Percentiles rank a stretch among this genome's conserved stretches.
Conservation (phyloP, 306 rosid genomes). For the Pueraria montana region DNA sequence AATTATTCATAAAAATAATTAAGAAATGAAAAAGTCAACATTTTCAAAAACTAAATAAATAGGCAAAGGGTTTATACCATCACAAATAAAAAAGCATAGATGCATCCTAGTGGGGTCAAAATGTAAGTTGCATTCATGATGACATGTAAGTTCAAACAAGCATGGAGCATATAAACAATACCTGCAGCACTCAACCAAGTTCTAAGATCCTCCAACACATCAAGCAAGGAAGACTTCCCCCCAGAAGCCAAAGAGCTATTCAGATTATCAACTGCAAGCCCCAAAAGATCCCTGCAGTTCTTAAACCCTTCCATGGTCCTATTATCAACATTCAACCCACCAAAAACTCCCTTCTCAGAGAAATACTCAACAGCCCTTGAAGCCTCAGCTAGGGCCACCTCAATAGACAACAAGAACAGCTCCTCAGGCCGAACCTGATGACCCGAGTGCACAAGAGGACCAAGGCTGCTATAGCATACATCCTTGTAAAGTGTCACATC, state of each 20-base stretch:
- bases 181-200: no score
- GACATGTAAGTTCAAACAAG: not conserved
- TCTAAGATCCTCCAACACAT: no score
- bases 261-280: constrained; percentile 74
- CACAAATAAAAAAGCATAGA: no score
- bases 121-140: not conserved
- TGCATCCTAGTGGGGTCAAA: not conserved
- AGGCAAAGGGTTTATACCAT: no score
- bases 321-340: constrained; percentile 50
- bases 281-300: constrained; percentile 67
- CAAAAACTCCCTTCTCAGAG: no score
- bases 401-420: constrained; percentile 58
- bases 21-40: no score
- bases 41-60: not conserved
- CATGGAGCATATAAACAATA: no score
- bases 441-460: constrained; percentile 53
- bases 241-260: constrained; percentile 53
- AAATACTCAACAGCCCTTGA: constrained; percentile 49
- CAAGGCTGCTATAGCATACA: no score
- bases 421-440: constrained; percentile 58
- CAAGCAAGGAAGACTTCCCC: constrained; percentile 52
- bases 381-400: constrained; percentile 60
- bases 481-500: no score
- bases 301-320: constrained; percentile 52
- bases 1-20: no score